Evolutionary conservation across 257 asterid species (phyloP), one percentile per base, ranked within the genome.

Genomic region (Thymus mandschuricus): DNA sequence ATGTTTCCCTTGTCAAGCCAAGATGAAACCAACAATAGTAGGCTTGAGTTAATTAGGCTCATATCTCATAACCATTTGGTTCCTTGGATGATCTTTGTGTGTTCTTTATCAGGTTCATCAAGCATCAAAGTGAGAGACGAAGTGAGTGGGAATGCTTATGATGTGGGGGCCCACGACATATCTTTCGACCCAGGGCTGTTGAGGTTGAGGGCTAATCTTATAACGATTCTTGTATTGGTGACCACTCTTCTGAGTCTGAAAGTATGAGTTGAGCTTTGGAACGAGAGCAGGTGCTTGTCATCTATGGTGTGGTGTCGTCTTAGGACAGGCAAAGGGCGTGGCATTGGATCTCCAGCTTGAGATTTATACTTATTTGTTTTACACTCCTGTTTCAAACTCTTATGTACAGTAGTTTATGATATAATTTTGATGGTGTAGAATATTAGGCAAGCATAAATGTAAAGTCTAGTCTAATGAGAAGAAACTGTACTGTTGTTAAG

Each of bases 61-160:
- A 4, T 54, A 6, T 35, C 40, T 35, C 40, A 35, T 35, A 3
- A 35, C 40, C 3, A 5, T 21, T 21, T 21, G 21, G 0, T 21
- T 21, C 21, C 21, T 21, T 21, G 21, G 21, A 21, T 21, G 21
- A 21, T 21, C 21, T 21, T 21, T 21, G 21, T 21, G 21, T 21
- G 21, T 21, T 38, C n/a, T 29, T 3, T 64, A 34, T 66, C 84
- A 91, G 97, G 98, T 81, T 86, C 95, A 65, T 82, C 98, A 2
- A 84, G 87, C 87, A 89, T 93, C 71, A 85, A 79, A 82, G 78
- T 93, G 66, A 84, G 54, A 72, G 98, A 93, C 15, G 95, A 83
- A 38, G 70, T 10, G 63, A 78, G 81, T 3, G 96, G 96, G 60
- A 69, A 84, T 31, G 83, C 68, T 34, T 87, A 93, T 72, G 56